Evolutionary conservation across 1,139 yeast genomes (phyloP), one percentile per base, ranked within the genome.

Genomic region (Protomyces gravidus): DNA sequence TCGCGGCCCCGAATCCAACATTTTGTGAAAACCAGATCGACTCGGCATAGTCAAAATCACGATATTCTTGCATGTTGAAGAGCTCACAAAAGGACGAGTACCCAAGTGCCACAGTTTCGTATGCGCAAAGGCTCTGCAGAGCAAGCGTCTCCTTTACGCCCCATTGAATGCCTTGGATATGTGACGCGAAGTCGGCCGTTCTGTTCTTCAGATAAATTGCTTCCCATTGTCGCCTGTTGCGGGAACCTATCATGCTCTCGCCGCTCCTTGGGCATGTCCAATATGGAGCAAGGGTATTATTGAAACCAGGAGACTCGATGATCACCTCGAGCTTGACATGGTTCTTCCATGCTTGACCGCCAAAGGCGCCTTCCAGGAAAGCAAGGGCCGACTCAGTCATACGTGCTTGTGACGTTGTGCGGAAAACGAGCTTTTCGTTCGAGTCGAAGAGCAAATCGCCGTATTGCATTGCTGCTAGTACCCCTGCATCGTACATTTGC

Each of bases 111-210:
- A 79, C 80, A 45, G 78, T 72, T 65, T 79, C 82, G 66, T 75
- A 79, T 6, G 79, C 78, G 67, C 82, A 79, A 65, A 78, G 66
- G 52, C 72, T 71, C 67, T 78, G 81, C 65, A 78, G 63, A 28
- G 70, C 49, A 17, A 46, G 45, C 13, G 59, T 42, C 15, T 55
- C 59, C 11, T 30, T 36, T 4, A 30, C 23, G n/a, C 55, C 48
- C 59, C 59, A 81, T 27, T 73, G 80, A 52, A 76, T 77, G 1
- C 78, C 82, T 3, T 74, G 75, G 55, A 73, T 86, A 52, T 86
- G 85, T 67, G 79, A 79, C 64, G 81, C 19, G n/a, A 82, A 53
- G 92, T 97, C 1, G 72, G 83, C 64, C 97, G 97, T 1, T 80
- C 82, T 3, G 86, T 86, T 1, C 77, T 47, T 42, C 3, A 55